Conservation (phyloP, 1,139 yeast genomes). For the Casaregolazyma suthepensis region DNA sequence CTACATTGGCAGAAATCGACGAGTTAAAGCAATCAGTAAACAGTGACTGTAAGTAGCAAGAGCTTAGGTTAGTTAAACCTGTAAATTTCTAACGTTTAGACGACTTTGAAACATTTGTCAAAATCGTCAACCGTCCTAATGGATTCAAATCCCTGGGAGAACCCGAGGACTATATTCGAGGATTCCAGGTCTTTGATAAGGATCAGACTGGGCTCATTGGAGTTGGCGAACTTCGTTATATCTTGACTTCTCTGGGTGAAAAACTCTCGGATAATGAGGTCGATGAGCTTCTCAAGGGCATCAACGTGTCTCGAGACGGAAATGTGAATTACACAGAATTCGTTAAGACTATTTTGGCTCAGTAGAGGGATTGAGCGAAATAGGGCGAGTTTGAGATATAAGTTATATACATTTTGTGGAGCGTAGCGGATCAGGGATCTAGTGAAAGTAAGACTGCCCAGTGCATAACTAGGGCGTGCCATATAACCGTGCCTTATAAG, state of each 20-base stretch:
- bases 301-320: conserved; percentile 87
- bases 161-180: conserved; percentile 94
- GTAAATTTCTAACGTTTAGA: conserved; percentile 21
- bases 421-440: too few species aligned
- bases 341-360: conserved; percentile 88
- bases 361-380: conserved; percentile 37
- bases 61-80: neutral
- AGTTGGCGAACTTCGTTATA: conserved; percentile 92
- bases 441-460: too few species aligned
- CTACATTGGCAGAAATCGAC: conserved; percentile 82
- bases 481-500: too few species aligned
- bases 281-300: conserved; percentile 92
- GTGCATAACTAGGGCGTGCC: too few species aligned
- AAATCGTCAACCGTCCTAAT: conserved; percentile 77
- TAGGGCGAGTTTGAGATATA: neutral
- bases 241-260: conserved; percentile 90
- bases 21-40: conserved; percentile 53
- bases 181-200: conserved; percentile 96
- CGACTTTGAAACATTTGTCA: conserved; percentile 72
- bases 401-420: neutral
- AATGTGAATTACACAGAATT: conserved; percentile 90
- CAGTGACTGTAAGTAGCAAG: conserved; percentile 28
- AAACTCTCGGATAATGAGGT: conserved; percentile 86
- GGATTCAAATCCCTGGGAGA: conserved; percentile 89
- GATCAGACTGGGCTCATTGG: conserved; percentile 94